These are phyloP conservation scores for Fusarium sp. DNA, from an alignment of 2,329 filamentous ascomycete species.

Conservation along the genomic window DNA sequence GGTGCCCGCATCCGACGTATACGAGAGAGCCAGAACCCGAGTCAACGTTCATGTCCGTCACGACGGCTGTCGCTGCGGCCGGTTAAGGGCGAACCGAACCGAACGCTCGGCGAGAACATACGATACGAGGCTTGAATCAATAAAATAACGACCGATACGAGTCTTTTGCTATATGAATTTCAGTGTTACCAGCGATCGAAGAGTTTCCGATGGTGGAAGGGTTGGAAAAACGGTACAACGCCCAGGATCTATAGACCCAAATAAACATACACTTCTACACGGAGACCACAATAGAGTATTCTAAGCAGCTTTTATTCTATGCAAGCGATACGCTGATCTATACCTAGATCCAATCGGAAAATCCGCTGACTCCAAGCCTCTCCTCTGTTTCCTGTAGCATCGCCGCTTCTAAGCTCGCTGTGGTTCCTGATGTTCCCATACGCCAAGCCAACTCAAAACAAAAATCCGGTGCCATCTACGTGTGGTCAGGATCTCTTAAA, in stretches of 20 bases:
- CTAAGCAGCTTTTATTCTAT: neutral
- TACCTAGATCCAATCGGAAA: neutral
- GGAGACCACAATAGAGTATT: neutral
- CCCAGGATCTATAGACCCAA: neutral
- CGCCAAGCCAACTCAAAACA: neutral
- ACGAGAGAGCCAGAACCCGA: constrained; percentile 35
- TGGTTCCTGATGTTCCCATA: neutral
- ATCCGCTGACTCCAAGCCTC: neutral
- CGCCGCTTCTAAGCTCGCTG: neutral
- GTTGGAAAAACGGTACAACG: neutral
- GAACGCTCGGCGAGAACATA: neutral
- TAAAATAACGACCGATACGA: constrained; percentile 2
- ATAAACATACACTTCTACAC: neutral
- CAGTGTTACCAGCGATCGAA: neutral
- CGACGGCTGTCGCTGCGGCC: neutral
- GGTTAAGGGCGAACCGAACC: neutral
- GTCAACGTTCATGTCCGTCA: neutral
- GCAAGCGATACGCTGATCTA: neutral
- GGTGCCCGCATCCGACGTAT: constrained; percentile 50
- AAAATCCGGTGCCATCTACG: neutral
- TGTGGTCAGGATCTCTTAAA: neutral
- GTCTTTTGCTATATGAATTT: neutral
- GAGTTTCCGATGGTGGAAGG: neutral
- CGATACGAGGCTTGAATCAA: neutral
- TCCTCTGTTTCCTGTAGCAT: neutral